phyloP scores from a whole-genome alignment of 2,329 filamentous ascomycete genomes.

The Nemania abortiva region DNA sequence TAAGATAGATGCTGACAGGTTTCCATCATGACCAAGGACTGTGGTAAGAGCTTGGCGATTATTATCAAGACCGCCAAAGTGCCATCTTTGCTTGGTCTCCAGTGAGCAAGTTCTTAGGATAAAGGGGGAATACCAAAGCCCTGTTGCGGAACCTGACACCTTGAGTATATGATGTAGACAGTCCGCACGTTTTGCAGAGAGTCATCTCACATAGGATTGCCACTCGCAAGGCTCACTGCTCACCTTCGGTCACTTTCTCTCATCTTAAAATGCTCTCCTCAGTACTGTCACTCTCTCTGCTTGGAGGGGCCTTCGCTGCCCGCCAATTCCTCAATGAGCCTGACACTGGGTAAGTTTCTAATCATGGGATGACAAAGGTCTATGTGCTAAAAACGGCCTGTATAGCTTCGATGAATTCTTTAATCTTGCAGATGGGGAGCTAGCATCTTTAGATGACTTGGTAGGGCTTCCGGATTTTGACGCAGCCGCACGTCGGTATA shows the following conservation, averaged over 20 bases:
- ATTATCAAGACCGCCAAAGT: not conserved
- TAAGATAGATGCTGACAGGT: not conserved
- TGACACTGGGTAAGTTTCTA: conserved; percentile 54
- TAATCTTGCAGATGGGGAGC: conserved; percentile 49
- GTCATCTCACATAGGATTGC: not conserved
- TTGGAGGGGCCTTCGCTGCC: conserved; percentile 55
- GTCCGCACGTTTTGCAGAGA: not conserved
- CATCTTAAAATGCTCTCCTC: conserved; percentile 1
- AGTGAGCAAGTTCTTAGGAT: not conserved
- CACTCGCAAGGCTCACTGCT: not conserved
- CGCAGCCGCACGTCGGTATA: conserved; percentile 62
- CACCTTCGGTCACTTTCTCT: not conserved
- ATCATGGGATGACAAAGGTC: not conserved
- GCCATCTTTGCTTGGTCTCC: not conserved
- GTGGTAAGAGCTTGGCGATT: not conserved
- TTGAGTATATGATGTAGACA: conserved; percentile 4
- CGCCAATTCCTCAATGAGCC: conserved; percentile 60
- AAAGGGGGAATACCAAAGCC: not conserved
- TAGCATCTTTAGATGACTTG: conserved; percentile 60
- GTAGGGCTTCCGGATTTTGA: conserved; percentile 67
- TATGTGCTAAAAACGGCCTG: conserved; percentile 20
- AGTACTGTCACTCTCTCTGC: not conserved
- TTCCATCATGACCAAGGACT: not conserved
- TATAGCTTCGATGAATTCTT: conserved; percentile 55
- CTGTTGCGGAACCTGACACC: not conserved